phyloP scores from a whole-genome alignment of 1,284 basidiomycete genomes.

The Ceratobasidium sp. region DNA sequence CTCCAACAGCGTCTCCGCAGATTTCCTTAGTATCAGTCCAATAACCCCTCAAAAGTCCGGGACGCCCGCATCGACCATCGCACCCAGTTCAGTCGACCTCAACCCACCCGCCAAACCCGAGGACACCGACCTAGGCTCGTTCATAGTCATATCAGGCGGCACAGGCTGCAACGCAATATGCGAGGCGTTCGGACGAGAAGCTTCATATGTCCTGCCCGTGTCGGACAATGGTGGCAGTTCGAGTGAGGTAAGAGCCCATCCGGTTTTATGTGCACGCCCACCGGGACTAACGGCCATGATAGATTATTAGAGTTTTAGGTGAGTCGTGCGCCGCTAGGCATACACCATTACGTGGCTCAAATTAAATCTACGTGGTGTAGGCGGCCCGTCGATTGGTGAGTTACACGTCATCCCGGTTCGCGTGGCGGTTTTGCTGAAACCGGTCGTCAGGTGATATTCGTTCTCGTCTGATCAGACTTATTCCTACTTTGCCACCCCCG shows the following conservation, averaged over 20 bases:
- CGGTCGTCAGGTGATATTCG: conserved; percentile 76
- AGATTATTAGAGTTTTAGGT: conserved; percentile 81
- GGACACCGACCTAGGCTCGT: conserved; percentile 53
- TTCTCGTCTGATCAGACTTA: conserved; percentile 83
- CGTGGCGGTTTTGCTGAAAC: conserved; percentile 9
- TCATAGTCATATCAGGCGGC: conserved; percentile 82
- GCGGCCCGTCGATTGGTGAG: conserved; percentile 83
- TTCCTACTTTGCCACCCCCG: conserved; percentile 73
- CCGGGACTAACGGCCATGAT: conserved; percentile 16
- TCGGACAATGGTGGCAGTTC: conserved; percentile 91
- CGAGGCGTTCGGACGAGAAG: conserved; percentile 72
- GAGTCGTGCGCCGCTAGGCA: conserved; percentile 39
- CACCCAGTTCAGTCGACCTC: conserved; percentile 41
- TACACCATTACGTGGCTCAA: background rate
- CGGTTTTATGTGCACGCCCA: background rate
- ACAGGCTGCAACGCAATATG: conserved; percentile 86
- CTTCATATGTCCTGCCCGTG: conserved; percentile 83
- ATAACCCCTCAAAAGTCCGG: conserved; percentile 29
- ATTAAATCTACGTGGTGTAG: conserved; percentile 45
- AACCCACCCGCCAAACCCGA: conserved; percentile 23
- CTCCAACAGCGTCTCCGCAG: background rate
- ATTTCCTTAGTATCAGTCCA: conserved; percentile 22
- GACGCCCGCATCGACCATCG: conserved; percentile 38
- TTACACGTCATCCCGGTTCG: conserved; percentile 36
- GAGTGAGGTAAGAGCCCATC: conserved; percentile 64